Evolutionary conservation across 805 yeast species (phyloP).

Genomic region (Starmerella apis): DNA sequence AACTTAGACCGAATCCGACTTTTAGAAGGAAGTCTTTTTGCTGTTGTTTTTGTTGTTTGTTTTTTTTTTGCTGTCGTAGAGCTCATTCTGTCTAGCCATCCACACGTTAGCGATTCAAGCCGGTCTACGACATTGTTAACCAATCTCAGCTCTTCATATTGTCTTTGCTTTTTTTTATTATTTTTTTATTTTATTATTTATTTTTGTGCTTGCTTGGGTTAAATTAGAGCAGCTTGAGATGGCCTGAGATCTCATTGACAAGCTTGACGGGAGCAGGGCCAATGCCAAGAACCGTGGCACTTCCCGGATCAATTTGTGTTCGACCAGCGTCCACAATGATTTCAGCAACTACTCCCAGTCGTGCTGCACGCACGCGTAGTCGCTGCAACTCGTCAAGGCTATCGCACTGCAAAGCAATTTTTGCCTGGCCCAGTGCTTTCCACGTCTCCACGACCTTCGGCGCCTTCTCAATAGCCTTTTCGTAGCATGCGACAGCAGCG

Average conservation of each 20-base stretch:
- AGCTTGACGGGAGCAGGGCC: slow-evolving; percentile 88
- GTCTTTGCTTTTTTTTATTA: too few species aligned
- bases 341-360: slow-evolving; percentile 65
- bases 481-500: slow-evolving; percentile 88
- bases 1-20: too few species aligned
- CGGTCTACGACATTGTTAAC: too few species aligned
- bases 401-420: slow-evolving; percentile 60
- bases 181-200: too few species aligned
- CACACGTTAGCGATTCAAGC: too few species aligned
- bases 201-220: not conserved
- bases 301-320: slow-evolving; percentile 92
- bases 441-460: slow-evolving; percentile 61
- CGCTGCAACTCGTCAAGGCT: slow-evolving; percentile 61
- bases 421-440: slow-evolving; percentile 83
- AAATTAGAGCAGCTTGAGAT: slow-evolving; percentile 54
- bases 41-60: too few species aligned
- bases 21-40: too few species aligned
- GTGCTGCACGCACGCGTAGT: slow-evolving; percentile 69
- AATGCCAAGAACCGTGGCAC: slow-evolving; percentile 89
- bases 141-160: too few species aligned
- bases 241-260: slow-evolving; percentile 72
- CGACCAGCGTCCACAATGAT: slow-evolving; percentile 94
- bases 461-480: slow-evolving; percentile 45
- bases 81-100: too few species aligned
- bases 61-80: too few species aligned